Percentiles rank a stretch among this genome's conserved stretches.
phyloP scores from a whole-genome alignment of 192 early-diverging fungal genomes.

The Dissophora ornata region DNA sequence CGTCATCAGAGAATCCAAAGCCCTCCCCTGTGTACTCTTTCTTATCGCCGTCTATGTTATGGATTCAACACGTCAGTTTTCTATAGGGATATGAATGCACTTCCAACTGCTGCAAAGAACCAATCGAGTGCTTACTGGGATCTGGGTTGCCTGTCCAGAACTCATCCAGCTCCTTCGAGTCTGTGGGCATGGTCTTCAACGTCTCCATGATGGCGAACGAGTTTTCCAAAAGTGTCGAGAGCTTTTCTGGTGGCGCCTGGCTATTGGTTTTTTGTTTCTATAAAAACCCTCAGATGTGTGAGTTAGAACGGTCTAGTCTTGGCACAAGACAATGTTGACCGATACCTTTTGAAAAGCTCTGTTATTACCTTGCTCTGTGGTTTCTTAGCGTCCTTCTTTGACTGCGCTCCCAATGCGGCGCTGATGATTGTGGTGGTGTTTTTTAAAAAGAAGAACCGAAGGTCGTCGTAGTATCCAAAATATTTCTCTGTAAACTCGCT shows the following conservation, averaged over 20 bases:
- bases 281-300: too few relatives aligned
- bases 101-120: too few relatives aligned
- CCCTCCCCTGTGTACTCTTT: constrained; percentile 45
- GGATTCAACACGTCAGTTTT: constrained; percentile 1
- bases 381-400: constrained; percentile 23
- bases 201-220: constrained; percentile 68
- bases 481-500: constrained; percentile 75
- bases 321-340: too few relatives aligned
- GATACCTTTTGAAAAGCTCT: neutral
- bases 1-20: constrained; percentile 48
- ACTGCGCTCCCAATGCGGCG: constrained; percentile 21
- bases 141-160: constrained; percentile 73
- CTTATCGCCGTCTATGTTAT: constrained; percentile 42
- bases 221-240: constrained; percentile 64
- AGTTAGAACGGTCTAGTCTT: too few relatives aligned
- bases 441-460: constrained; percentile 87
- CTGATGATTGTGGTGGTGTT: constrained; percentile 61
- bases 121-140: constrained; percentile 35
- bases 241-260: constrained; percentile 35
- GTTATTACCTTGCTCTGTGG: constrained; percentile 18
- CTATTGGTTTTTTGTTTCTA: constrained; percentile 50
- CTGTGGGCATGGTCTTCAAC: constrained; percentile 69
- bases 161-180: constrained; percentile 62
- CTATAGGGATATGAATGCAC: too few relatives aligned
- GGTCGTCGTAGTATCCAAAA: constrained; percentile 85